Evolutionary conservation across 352 stramenopile genomes (phyloP).

Genomic region (Phytophthora meadii): DNA sequence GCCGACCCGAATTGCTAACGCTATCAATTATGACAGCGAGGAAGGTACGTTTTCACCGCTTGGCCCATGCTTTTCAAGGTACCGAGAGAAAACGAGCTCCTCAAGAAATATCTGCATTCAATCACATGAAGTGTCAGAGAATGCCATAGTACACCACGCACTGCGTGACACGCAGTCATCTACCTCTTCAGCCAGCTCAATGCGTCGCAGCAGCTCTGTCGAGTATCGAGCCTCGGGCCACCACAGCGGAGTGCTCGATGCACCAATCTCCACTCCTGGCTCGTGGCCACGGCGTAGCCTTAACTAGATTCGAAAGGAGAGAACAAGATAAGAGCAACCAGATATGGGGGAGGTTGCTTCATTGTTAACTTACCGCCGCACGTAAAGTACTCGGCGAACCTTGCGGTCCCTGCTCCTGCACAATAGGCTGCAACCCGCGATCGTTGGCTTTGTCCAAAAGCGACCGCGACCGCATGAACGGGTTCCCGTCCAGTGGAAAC

Average conservation of each 20-base stretch:
- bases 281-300: conserved; percentile 39
- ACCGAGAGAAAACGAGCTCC: conserved; percentile 4
- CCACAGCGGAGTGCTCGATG: conserved; percentile 49
- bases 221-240: conserved; percentile 65
- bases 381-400: conserved; percentile 37
- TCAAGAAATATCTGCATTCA: neutral
- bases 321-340: conserved; percentile 5
- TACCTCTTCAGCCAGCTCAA: conserved; percentile 55
- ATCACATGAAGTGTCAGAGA: too few species aligned
- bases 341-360: too few species aligned
- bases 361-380: conserved; percentile 28
- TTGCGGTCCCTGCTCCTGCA: neutral
- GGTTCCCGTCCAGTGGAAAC: conserved; percentile 71
- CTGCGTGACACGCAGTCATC: neutral
- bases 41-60: neutral
- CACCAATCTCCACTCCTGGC: neutral
- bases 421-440: conserved; percentile 31
- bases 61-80: conserved; percentile 16
- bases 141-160: neutral
- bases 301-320: conserved; percentile 27
- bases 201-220: conserved; percentile 35
- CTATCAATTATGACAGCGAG: neutral
- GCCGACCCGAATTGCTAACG: neutral
- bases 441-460: conserved; percentile 56
- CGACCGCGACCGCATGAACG: conserved; percentile 64